These are phyloP conservation scores for Botrytis tulipae DNA, from an alignment of 2,329 filamentous ascomycete species.

Conservation along the genomic window DNA sequence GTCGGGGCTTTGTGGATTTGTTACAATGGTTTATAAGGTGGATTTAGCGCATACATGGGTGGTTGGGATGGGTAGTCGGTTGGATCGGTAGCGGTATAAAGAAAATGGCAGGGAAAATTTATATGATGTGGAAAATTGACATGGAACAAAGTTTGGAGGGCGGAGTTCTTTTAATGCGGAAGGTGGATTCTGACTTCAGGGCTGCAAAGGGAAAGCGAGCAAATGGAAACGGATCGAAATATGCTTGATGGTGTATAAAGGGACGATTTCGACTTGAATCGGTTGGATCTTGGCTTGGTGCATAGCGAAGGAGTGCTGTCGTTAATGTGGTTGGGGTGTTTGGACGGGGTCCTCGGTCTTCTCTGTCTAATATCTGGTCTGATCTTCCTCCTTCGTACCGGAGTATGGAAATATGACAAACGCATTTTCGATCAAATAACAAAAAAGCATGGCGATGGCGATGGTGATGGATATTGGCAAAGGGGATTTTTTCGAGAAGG, in stretches of 20 bases:
- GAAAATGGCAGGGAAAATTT: constrained; percentile 33
- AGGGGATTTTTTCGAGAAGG: constrained; percentile 12
- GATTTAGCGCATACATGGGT: constrained; percentile 25
- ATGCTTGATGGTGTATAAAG: constrained; percentile 25
- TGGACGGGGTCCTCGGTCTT: constrained; percentile 25
- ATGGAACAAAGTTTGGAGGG: constrained; percentile 31
- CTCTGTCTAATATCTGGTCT: constrained; percentile 20
- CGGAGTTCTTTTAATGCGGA: constrained; percentile 41
- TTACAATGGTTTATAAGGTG: constrained; percentile 34
- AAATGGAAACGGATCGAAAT: constrained; percentile 23
- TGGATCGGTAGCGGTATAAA: constrained; percentile 34
- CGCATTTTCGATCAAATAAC: constrained; percentile 18
- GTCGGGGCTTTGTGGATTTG: constrained; percentile 35
- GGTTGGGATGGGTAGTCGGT: constrained; percentile 29
- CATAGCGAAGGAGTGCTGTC: constrained; percentile 35
- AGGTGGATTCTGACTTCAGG: constrained; percentile 32
- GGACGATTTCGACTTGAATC: constrained; percentile 19
- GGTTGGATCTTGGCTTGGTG: constrained; percentile 29
- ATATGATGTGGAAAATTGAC: constrained; percentile 33
- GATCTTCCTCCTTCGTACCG: constrained; percentile 13
- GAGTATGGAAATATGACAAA: constrained; percentile 17
- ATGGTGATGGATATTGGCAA: constrained; percentile 20
- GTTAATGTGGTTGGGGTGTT: constrained; percentile 25
- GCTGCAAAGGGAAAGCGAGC: constrained; percentile 24
- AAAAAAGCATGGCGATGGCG: constrained; percentile 25